phyloP scores from a whole-genome alignment of 208 protist species.

The Trypanosoma conorhini region DNA sequence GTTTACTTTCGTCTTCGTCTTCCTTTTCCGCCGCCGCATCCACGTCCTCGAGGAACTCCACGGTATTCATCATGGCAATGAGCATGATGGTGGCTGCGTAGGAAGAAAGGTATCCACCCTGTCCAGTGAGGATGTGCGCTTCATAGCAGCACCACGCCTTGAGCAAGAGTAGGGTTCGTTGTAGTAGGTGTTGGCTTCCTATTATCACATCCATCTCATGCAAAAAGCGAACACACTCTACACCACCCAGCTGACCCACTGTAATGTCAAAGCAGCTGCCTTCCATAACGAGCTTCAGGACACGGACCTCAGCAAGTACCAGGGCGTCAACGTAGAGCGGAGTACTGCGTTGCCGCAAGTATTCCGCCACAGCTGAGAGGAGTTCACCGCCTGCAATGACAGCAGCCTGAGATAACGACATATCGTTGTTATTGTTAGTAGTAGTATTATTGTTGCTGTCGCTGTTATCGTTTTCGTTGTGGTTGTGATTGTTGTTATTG shows the following conservation, averaged over 20 bases:
- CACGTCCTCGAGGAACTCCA: conserved; percentile 85
- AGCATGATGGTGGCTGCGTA: conserved; percentile 93
- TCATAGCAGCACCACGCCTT: conserved; percentile 94
- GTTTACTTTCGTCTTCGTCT: neutral
- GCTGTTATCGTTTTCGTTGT: neutral
- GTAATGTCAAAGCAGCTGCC: conserved; percentile 88
- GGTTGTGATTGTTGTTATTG: neutral
- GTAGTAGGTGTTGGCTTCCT: conserved; percentile 83
- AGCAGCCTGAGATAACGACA: conserved; percentile 56
- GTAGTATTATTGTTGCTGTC: neutral
- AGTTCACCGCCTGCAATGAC: conserved; percentile 69
- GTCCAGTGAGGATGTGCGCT: conserved; percentile 85
- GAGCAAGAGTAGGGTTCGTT: conserved; percentile 87
- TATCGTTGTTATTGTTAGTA: conserved; percentile 21
- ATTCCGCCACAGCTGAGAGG: conserved; percentile 64
- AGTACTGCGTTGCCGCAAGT: conserved; percentile 43
- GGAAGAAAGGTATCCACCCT: conserved; percentile 88
- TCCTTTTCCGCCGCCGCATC: conserved; percentile 13
- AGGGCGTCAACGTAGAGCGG: conserved; percentile 78
- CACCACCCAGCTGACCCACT: conserved; percentile 86
- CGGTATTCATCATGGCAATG: conserved; percentile 86
- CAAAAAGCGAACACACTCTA: conserved; percentile 90
- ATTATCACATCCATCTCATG: conserved; percentile 86
- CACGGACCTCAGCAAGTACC: conserved; percentile 79
- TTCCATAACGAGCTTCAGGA: conserved; percentile 91